Base-by-base conservation (phyloP, 2,329 filamentous ascomycete genomes). In the Magnaporthales sp. region DNA sequence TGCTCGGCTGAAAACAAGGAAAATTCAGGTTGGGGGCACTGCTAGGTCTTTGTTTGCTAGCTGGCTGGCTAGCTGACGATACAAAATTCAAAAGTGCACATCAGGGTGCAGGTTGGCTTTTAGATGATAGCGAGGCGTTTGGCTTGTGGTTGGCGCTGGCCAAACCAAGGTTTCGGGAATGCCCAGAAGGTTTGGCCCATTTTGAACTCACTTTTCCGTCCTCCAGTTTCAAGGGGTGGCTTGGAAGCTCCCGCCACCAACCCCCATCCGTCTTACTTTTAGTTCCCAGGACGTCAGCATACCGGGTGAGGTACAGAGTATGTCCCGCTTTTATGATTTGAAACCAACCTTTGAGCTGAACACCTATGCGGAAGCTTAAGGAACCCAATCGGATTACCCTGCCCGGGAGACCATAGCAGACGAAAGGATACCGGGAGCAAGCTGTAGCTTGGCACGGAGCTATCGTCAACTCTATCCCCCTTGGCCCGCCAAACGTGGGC, bases 1-100 rank as follows among this genome's bases (percentile, higher is more conserved):
- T 96, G 70, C 83, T 94, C 58, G 88, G 87, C 10, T 86, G 71
- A 63, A 30, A n/a, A 4, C 8, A 46, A 13, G 38, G 38, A 13
- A 46, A 46, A 46, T 19, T 46, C 38, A n/a, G 15, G 38, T 19
- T 19, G 19, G 38, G 38, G 38, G 38, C 15, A 9, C 27, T 9
- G 26, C 22, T 24, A 11, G 19, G 10, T 38, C 4, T 22, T 32
- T 32, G n/a, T 19, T 62, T 62, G 29, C 9, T 19, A 31, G 10
- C 24, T 38, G 38, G 38, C 19, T n/a, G 38, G 38, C 19, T 46
- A 46, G 38, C 38, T 46, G 38, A 46, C 38, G 38, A 46, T 46
- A n/a, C 38, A n/a, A 46, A 46, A n/a, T 46, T 13, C 15, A n/a
- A 46, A 2, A 46, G 4, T 46, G 38, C 38, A 46, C 38, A 46